These are phyloP conservation scores for Trametes meyenii DNA, from an alignment of 768 basidiomycete species.

Conservation along the genomic window DNA sequence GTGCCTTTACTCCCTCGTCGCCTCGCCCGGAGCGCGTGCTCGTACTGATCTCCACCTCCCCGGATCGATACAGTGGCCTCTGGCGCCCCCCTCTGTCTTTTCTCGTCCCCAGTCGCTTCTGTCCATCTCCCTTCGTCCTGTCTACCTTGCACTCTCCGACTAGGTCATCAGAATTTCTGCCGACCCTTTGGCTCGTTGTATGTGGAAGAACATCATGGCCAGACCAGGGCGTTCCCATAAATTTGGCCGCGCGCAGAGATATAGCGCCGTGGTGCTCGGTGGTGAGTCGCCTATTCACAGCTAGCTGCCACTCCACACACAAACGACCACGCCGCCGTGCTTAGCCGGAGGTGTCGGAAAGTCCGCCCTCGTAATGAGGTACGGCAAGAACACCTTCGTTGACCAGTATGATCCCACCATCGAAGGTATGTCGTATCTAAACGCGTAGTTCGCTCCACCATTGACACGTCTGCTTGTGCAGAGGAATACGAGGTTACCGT, in stretches of 20 bases:
- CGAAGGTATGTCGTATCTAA: slow-evolving; percentile 55
- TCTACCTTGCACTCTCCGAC: not conserved
- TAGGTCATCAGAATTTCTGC: not conserved
- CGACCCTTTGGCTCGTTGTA: not conserved
- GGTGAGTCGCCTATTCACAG: slow-evolving; percentile 45
- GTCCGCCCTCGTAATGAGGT: slow-evolving; percentile 82
- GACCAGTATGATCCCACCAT: slow-evolving; percentile 85
- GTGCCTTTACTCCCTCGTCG: slow-evolving; percentile 5
- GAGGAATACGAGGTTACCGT: slow-evolving; percentile 75
- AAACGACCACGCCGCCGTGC: not conserved
- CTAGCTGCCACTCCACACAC: not conserved
- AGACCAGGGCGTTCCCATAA: slow-evolving; percentile 4
- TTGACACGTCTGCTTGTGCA: slow-evolving; percentile 33
- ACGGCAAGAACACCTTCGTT: slow-evolving; percentile 71
- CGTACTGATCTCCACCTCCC: not conserved
- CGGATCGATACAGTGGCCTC: slow-evolving; percentile 15
- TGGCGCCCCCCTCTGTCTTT: slow-evolving; percentile 11
- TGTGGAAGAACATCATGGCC: slow-evolving; percentile 7
- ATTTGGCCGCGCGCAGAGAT: not conserved
- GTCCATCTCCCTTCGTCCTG: not conserved
- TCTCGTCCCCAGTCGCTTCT: slow-evolving; percentile 17
- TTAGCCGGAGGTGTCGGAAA: slow-evolving; percentile 88
- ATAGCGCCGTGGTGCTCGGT: slow-evolving; percentile 76
- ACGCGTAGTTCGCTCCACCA: not conserved
- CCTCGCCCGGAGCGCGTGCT: slow-evolving; percentile 12